A percentile compares a stretch with the other conserved stretches of the same genome.
Evolutionary conservation across 2,329 filamentous ascomycete genomes (phyloP).

Genomic region (Triangularia verruculosa): DNA sequence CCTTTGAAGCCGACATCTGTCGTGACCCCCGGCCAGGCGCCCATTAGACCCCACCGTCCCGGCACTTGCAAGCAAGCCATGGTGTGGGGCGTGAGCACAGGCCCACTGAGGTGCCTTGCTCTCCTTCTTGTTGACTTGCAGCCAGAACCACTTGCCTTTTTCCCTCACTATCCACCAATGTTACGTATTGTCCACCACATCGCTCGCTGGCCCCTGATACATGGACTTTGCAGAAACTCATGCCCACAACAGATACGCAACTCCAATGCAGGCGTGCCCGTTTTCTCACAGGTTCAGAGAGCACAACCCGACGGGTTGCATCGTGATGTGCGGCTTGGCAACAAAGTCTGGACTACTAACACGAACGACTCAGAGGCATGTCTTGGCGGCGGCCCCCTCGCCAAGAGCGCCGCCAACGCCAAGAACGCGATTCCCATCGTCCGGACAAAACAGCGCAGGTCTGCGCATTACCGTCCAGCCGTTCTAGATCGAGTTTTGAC

Average conservation of each 20-base stretch:
- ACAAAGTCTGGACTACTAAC: neutral
- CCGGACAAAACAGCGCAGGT: neutral
- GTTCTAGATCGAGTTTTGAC: neutral
- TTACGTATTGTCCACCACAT: too few species aligned
- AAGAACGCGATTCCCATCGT: neutral
- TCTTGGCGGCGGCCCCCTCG: neutral
- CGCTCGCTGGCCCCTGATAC: too few species aligned
- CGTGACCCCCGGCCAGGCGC: neutral
- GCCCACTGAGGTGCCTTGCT: too few species aligned
- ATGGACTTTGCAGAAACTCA: neutral
- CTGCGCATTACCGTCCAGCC: neutral
- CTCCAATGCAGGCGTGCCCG: neutral
- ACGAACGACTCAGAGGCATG: neutral
- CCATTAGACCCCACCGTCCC: neutral
- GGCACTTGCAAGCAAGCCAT: neutral
- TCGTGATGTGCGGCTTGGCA: neutral
- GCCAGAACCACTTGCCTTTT: too few species aligned
- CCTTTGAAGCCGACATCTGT: neutral
- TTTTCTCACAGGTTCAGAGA: neutral
- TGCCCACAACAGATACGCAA: neutral
- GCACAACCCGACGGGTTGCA: neutral
- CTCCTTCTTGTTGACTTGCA: too few species aligned
- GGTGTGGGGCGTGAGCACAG: too few species aligned
- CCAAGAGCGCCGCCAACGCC: conserved; percentile 2
- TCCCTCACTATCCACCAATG: too few species aligned